Conservation (phyloP, 2,329 filamentous ascomycete species). For the Talaromyces sp. region DNA sequence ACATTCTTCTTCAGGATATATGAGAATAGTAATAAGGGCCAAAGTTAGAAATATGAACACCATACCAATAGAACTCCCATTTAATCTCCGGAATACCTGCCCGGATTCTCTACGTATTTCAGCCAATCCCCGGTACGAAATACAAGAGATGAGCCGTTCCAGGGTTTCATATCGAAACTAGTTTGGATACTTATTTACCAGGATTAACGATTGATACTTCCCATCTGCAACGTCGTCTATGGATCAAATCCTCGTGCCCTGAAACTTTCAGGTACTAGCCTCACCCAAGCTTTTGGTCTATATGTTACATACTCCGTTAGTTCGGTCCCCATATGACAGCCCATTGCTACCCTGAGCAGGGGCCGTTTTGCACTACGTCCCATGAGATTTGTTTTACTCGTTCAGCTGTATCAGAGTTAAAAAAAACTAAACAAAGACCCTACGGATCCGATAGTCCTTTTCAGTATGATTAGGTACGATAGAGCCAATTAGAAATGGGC, state of each 20-base stretch:
- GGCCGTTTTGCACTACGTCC: neutral
- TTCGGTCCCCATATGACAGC: conserved; percentile 1
- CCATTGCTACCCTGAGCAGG: conserved; percentile 4
- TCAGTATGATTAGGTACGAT: neutral
- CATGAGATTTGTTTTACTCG: neutral
- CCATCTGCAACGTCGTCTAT: conserved; percentile 1
- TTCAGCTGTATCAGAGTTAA: too few relatives aligned
- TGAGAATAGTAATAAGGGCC: neutral
- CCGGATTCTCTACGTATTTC: neutral
- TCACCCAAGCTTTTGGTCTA: conserved; percentile 5
- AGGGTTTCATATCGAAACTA: neutral
- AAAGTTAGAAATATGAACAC: neutral
- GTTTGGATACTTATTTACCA: neutral
- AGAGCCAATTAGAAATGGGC: neutral
- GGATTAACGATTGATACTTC: neutral
- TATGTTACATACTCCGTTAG: neutral
- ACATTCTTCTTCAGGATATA: neutral
- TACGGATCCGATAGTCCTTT: neutral
- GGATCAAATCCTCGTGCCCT: neutral
- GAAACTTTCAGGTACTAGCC: conserved; percentile 1
- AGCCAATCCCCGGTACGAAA: neutral
- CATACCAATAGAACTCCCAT: neutral
- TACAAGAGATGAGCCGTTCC: neutral
- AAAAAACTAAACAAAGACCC: neutral
- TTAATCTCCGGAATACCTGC: conserved; percentile 1